These are phyloP conservation scores for Colletotrichum endophyticum DNA, from an alignment of 2,329 filamentous ascomycete species.

Conservation along the genomic window DNA sequence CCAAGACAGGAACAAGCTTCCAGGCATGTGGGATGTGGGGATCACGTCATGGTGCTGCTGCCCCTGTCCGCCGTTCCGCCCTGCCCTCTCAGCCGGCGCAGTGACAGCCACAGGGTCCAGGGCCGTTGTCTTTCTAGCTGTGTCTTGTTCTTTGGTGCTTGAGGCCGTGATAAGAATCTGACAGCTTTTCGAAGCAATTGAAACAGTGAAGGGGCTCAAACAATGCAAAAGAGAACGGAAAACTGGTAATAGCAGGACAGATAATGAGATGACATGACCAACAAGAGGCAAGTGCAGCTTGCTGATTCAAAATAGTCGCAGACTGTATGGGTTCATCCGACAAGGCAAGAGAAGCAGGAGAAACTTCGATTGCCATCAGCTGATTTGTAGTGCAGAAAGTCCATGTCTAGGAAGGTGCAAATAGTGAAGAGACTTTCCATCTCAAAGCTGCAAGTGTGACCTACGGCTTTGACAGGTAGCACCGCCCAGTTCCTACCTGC, in stretches of 20 bases:
- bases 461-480: not conserved
- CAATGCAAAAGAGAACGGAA: not conserved
- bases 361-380: not conserved
- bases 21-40: constrained; percentile 2
- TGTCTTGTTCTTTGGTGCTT: not conserved
- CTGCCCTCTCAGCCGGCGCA: not conserved
- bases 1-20: constrained; percentile 24
- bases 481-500: not conserved
- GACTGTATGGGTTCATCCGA: not conserved
- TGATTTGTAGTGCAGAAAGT: not conserved
- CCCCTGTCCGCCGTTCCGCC: not conserved
- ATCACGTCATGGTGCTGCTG: constrained; percentile 23
- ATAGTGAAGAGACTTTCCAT: not conserved
- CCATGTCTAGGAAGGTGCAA: not conserved
- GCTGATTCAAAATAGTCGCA: not conserved
- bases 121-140: not conserved
- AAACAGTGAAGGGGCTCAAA: not conserved
- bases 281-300: not conserved
- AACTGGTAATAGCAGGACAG: not conserved
- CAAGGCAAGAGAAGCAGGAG: not conserved
- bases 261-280: not conserved
- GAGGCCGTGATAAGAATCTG: not conserved
- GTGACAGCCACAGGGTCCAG: not conserved
- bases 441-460: not conserved
- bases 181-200: not conserved